These are phyloP conservation scores for Aspergillus panamensis DNA, from an alignment of 495 filamentous ascomycete genomes.

Conservation along the genomic window DNA sequence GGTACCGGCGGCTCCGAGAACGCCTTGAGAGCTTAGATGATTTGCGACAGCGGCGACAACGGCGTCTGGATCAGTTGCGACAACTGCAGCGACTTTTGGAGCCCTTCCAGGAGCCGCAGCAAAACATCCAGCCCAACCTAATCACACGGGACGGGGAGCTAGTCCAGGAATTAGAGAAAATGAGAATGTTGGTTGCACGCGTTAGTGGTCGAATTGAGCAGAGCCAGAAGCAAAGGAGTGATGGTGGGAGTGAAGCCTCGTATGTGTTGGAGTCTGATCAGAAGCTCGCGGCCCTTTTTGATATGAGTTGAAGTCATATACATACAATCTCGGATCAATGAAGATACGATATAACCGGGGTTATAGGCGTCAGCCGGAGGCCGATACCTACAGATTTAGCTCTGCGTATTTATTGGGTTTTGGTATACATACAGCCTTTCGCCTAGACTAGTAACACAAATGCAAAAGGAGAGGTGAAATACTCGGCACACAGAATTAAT, in stretches of 20 bases:
- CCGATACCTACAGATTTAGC: neutral
- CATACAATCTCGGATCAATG: neutral
- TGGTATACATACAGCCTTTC: neutral
- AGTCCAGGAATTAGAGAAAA: constrained; percentile 67
- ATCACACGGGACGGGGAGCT: constrained; percentile 71
- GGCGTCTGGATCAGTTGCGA: constrained; percentile 54
- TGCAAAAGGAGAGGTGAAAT: neutral
- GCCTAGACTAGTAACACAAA: neutral
- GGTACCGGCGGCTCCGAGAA: constrained; percentile 54
- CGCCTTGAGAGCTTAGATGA: constrained; percentile 50
- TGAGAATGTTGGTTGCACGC: constrained; percentile 69
- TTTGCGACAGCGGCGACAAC: constrained; percentile 49
- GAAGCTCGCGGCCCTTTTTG: constrained; percentile 37
- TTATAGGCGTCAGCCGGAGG: neutral
- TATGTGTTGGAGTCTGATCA: constrained; percentile 31
- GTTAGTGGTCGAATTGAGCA: constrained; percentile 59
- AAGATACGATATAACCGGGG: neutral
- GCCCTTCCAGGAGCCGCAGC: constrained; percentile 53
- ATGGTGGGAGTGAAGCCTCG: constrained; percentile 19
- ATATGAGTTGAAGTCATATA: constrained; percentile 24
- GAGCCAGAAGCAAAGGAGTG: constrained; percentile 24
- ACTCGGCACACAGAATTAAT: neutral
- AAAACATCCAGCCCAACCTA: constrained; percentile 72
- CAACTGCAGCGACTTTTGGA: constrained; percentile 55
- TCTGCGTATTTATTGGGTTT: neutral